Evolutionary conservation across 1,284 basidiomycete genomes (phyloP).

Genomic region (Sporisorium graminicola): DNA sequence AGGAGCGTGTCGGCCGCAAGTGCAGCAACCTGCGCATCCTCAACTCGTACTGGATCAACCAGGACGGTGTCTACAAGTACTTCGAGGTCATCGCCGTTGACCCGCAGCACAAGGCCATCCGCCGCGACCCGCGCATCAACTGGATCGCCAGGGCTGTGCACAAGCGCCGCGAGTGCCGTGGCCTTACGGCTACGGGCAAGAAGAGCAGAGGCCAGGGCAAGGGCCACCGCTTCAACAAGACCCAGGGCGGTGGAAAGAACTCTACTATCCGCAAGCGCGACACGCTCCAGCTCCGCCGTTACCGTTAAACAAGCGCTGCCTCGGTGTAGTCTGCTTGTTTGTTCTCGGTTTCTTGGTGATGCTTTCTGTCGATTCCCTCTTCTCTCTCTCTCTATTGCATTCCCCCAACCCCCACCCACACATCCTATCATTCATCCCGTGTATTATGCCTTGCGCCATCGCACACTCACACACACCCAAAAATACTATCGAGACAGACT

Average conservation of each 20-base stretch:
- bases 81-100: constrained; percentile 99
- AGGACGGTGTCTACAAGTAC: constrained; percentile 99
- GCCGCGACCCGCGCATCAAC: constrained; percentile 96
- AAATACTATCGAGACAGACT: not conserved
- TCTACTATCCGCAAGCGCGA: constrained; percentile 93
- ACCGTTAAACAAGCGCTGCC: constrained; percentile 78
- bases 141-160: constrained; percentile 99
- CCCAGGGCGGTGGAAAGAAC: constrained; percentile 77
- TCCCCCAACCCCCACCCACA: not conserved
- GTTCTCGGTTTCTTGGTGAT: too few species aligned
- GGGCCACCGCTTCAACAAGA: constrained; percentile 94
- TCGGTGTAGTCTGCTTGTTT: too few species aligned
- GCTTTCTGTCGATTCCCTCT: not conserved
- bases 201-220: constrained; percentile 79
- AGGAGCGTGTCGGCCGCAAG: constrained; percentile 96
- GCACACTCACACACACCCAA: constrained; percentile 2
- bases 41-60: constrained; percentile 99
- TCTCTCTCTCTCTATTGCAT: constrained; percentile 10
- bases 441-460: constrained; percentile 16
- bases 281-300: constrained; percentile 91
- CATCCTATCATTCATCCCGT: too few species aligned
- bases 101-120: constrained; percentile 88
- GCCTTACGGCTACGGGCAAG: constrained; percentile 96
- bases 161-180: constrained; percentile 97
- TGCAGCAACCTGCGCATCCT: constrained; percentile 93